A percentile compares a stretch with the other conserved stretches of the same genome.
Conservation (phyloP, 352 stramenopile species). For the Globisporangium recalcitrans region DNA sequence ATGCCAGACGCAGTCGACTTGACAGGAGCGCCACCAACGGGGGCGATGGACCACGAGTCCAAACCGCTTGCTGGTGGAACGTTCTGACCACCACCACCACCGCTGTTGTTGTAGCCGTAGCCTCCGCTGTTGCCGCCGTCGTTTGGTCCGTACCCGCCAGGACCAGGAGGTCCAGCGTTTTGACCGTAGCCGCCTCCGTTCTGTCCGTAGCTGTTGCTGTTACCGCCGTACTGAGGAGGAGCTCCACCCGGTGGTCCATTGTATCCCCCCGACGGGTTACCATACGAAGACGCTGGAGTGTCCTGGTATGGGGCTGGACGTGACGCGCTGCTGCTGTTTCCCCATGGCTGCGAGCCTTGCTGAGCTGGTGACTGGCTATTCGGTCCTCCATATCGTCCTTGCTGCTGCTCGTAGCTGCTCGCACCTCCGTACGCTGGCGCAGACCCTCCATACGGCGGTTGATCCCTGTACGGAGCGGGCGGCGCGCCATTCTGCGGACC, state of each 20-base stretch:
- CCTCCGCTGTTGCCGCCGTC: constrained; percentile 13
- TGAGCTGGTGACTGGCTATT: constrained; percentile 7
- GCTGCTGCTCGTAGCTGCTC: constrained; percentile 14
- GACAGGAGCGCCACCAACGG: constrained; percentile 22
- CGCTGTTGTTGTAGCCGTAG: constrained; percentile 28
- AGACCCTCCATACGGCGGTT: constrained; percentile 10
- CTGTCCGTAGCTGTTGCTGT: constrained; percentile 11
- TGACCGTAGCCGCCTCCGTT: constrained; percentile 20
- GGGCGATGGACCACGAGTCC: constrained; percentile 45
- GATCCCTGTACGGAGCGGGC: constrained; percentile 13
- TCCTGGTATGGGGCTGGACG: constrained; percentile 66
- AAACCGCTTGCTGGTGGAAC: constrained; percentile 32
- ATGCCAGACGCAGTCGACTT: constrained; percentile 49
- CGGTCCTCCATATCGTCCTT: constrained; percentile 8
- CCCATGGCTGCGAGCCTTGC: constrained; percentile 36
- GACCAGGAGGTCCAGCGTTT: constrained; percentile 5
- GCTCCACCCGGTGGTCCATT: constrained; percentile 10
- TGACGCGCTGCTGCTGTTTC: constrained; percentile 17
- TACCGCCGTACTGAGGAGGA: constrained; percentile 16
- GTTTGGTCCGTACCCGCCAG: constrained; percentile 18
- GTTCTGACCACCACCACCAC: background rate
- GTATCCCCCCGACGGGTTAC: constrained; percentile 19
- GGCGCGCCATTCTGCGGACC: constrained; percentile 3
- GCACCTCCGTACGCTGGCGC: constrained; percentile 9
- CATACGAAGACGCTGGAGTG: constrained; percentile 23